A percentile compares a stretch with the other conserved stretches of the same genome.
These are phyloP conservation scores for Fimicolochytrium jonesii DNA, from an alignment of 192 early-diverging fungal genomes.

Conservation along the genomic window DNA sequence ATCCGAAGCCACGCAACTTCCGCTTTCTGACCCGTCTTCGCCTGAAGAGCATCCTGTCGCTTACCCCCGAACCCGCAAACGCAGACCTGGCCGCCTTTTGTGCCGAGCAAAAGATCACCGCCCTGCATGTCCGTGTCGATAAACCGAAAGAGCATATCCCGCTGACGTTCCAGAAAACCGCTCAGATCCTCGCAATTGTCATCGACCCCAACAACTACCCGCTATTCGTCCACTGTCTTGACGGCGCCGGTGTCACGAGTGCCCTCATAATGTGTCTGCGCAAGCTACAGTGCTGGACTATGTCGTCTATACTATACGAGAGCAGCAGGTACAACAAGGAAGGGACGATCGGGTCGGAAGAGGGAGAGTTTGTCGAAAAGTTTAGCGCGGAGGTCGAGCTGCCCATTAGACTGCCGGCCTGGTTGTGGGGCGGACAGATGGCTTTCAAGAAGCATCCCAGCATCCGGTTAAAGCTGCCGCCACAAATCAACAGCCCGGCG, in stretches of 20 bases:
- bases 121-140: slow-evolving; percentile 67
- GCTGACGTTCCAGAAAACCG: slow-evolving; percentile 67
- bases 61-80: slow-evolving; percentile 72
- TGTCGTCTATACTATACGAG: slow-evolving; percentile 47
- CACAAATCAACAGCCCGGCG: no score
- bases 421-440: slow-evolving; percentile 67
- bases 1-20: slow-evolving; percentile 81
- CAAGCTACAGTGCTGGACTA: slow-evolving; percentile 86
- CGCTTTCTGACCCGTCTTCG: slow-evolving; percentile 71
- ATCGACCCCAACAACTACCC: slow-evolving; percentile 71
- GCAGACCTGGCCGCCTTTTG: slow-evolving; percentile 61
- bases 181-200: slow-evolving; percentile 58
- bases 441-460: slow-evolving; percentile 65
- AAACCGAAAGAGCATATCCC: slow-evolving; percentile 84
- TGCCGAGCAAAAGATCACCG: slow-evolving; percentile 54
- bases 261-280: slow-evolving; percentile 80
- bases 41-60: slow-evolving; percentile 78
- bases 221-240: slow-evolving; percentile 85
- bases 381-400: slow-evolving; percentile 63
- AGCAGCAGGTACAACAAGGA: slow-evolving; percentile 39
- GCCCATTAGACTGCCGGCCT: slow-evolving; percentile 41
- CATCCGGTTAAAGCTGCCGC: slow-evolving; percentile 47
- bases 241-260: slow-evolving; percentile 83
- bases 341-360: slow-evolving; percentile 59
- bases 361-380: slow-evolving; percentile 73